A percentile compares a stretch with the other conserved stretches of the same genome.
phyloP scores from a whole-genome alignment of 768 basidiomycete species.

The Leccinum barrowsii region DNA sequence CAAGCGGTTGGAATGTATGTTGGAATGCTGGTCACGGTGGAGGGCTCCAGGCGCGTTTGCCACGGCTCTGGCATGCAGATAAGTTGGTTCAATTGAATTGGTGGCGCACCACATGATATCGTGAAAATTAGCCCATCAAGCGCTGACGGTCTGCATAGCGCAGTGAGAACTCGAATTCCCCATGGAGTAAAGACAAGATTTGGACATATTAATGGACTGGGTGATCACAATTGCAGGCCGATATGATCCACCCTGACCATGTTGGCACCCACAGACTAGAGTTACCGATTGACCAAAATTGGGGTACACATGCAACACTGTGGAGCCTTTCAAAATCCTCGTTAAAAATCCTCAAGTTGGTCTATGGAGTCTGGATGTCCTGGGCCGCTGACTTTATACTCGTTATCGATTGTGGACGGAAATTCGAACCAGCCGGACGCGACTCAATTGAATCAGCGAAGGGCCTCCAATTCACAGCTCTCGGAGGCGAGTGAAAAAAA shows the following conservation, averaged over 20 bases:
- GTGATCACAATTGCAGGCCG: not conserved
- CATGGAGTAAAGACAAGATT: not conserved
- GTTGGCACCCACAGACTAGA: no score
- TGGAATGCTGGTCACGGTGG: not conserved
- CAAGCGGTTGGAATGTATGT: not conserved
- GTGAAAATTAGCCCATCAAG: not conserved
- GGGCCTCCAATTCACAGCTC: no score
- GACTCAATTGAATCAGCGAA: no score
- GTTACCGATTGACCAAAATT: no score
- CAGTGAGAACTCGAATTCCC: not conserved
- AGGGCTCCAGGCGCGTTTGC: not conserved
- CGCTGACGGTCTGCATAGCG: not conserved
- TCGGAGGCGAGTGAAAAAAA: no score
- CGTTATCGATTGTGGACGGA: no score
- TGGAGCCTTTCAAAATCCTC: no score
- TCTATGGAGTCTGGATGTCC: no score
- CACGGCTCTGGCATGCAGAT: not conserved
- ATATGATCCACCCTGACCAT: not conserved
- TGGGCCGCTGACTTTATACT: no score
- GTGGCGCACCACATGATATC: not conserved
- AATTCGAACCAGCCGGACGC: no score
- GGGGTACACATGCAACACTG: no score
- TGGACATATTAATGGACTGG: not conserved
- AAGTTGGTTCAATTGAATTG: not conserved
- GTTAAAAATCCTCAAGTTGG: no score